phyloP scores from a whole-genome alignment of 148 eudicot species.

The Arctostaphylos glauca region DNA sequence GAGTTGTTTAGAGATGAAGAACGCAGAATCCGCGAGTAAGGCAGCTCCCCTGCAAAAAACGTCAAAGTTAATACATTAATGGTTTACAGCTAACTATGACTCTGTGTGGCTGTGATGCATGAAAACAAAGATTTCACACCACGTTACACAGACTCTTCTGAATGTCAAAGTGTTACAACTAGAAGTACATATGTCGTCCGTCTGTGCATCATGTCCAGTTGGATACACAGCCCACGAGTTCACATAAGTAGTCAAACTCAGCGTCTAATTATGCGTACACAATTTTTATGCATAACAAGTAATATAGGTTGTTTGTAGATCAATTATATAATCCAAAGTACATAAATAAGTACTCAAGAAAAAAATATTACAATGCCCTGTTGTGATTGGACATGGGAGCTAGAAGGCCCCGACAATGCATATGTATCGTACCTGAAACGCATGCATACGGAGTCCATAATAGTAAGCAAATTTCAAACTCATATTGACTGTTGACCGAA shows the following conservation, averaged over 20 bases:
- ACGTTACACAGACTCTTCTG: background rate
- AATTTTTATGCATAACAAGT: background rate
- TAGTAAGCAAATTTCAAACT: background rate
- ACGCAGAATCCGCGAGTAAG: conserved; percentile 29
- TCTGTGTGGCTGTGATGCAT: background rate
- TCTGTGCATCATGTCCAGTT: background rate
- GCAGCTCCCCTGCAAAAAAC: conserved; percentile 45
- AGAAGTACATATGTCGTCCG: background rate
- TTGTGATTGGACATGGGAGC: background rate
- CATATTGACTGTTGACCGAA: background rate
- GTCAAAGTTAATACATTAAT: background rate
- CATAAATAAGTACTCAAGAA: background rate
- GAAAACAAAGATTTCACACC: background rate
- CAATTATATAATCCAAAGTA: background rate
- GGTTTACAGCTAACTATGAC: conserved; percentile 9
- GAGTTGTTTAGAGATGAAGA: conserved; percentile 32
- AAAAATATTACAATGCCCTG: background rate
- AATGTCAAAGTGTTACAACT: background rate
- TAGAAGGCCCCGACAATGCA: background rate
- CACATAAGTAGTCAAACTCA: background rate
- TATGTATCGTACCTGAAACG: background rate
- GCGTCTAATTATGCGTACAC: background rate
- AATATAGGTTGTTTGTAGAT: background rate
- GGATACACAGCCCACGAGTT: background rate
- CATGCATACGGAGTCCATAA: background rate